These are phyloP conservation scores for Rhizophlyctis rosea DNA, from an alignment of 192 early-diverging fungal species.

Conservation along the genomic window DNA sequence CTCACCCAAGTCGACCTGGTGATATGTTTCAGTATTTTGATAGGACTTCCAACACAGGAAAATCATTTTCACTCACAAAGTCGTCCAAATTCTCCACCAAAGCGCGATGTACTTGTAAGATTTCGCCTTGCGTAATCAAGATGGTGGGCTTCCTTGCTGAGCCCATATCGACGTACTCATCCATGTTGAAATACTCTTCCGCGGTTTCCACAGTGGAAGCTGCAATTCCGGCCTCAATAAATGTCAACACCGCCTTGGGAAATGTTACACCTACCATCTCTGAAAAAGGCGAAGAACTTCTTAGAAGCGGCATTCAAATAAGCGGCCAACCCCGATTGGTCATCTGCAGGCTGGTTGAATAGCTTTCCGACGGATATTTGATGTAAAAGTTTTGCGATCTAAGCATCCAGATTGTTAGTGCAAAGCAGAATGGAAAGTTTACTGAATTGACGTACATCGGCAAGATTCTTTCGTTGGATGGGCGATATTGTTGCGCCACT, in stretches of 20 bases:
- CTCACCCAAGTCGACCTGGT: too few relatives aligned
- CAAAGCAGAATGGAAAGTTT: background rate
- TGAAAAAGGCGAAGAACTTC: constrained; percentile 83
- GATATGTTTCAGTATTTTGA: too few relatives aligned
- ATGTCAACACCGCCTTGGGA: too few relatives aligned
- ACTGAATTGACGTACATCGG: constrained; percentile 48
- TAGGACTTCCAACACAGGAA: too few relatives aligned
- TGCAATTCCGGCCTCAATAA: too few relatives aligned
- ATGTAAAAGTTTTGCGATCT: constrained; percentile 43
- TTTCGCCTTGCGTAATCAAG: constrained; percentile 86
- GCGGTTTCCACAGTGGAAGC: constrained; percentile 84
- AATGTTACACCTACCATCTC: constrained; percentile 53
- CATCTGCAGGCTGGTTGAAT: constrained; percentile 52
- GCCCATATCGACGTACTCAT: constrained; percentile 79
- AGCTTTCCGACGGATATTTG: constrained; percentile 89
- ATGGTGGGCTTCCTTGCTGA: constrained; percentile 77
- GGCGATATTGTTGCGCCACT: constrained; percentile 62
- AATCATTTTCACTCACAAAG: too few relatives aligned
- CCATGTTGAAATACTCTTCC: constrained; percentile 87
- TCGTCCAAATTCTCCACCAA: constrained; percentile 77
- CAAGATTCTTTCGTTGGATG: constrained; percentile 93
- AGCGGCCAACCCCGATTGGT: constrained; percentile 66
- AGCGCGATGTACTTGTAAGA: constrained; percentile 84
- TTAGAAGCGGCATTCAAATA: constrained; percentile 75
- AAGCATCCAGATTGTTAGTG: background rate